Conservation (phyloP, 139 green algal genomes). For the Chlorella vulgaris region DNA sequence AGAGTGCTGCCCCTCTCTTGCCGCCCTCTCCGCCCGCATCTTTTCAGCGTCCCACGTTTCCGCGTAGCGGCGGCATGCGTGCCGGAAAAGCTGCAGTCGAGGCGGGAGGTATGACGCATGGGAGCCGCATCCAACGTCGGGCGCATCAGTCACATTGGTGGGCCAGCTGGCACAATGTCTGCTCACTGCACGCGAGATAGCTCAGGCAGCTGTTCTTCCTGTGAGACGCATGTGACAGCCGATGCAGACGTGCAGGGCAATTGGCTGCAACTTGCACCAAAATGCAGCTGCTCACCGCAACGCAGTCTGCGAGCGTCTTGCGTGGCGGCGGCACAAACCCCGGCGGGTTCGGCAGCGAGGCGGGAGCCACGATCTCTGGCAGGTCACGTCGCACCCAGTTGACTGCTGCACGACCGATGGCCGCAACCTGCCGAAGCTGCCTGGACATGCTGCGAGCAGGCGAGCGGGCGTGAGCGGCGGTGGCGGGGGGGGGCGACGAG, state of each 20-base stretch:
- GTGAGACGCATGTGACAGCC: too few species aligned
- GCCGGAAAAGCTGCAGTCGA: not conserved
- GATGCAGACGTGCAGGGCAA: not conserved
- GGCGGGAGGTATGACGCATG: too few species aligned
- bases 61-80: constrained; percentile 26
- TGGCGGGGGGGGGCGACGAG: not conserved
- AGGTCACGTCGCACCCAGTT: constrained; percentile 44
- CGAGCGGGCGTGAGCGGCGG: not conserved
- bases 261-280: not conserved
- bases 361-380: constrained; percentile 48
- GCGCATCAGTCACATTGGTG: too few species aligned
- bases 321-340: constrained; percentile 27
- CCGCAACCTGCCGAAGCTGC: constrained; percentile 20
- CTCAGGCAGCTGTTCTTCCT: too few species aligned
- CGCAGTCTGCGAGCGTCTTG: not conserved
- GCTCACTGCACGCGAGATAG: too few species aligned
- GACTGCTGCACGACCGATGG: not conserved
- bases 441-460: constrained; percentile 12
- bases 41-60: constrained; percentile 44
- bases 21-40: not conserved
- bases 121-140: too few species aligned
- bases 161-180: too few species aligned
- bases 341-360: constrained; percentile 50
- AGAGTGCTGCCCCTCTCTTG: not conserved
- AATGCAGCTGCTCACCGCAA: not conserved